Percentiles rank a stretch among this genome's conserved stretches.
phyloP scores from a whole-genome alignment of 148 eudicot species.

The Nyssa sinensis region DNA sequence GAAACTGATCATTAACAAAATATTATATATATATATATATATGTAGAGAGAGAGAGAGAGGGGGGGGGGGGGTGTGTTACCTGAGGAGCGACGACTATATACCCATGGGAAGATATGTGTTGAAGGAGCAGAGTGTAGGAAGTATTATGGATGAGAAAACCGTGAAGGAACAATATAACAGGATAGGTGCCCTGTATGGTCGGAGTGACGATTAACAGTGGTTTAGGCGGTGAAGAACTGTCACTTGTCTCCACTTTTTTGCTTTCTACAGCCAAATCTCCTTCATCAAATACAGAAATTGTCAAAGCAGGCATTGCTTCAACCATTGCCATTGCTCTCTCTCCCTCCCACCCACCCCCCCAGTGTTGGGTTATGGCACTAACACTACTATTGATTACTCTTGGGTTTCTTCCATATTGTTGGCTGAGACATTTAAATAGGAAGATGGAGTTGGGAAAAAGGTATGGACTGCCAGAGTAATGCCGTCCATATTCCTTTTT shows the following conservation, averaged over 20 bases:
- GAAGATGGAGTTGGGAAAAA: no score
- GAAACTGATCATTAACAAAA: no score
- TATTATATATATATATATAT: no score
- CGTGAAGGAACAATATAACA: conserved; percentile 26
- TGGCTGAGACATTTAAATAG: no score
- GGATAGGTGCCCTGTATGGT: conserved; percentile 20
- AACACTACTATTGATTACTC: no score
- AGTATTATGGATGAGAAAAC: conserved; percentile 12
- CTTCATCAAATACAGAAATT: conserved; percentile 6
- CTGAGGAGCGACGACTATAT: conserved; percentile 33
- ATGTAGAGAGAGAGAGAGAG: neutral
- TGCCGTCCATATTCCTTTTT: no score
- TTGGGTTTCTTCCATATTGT: no score
- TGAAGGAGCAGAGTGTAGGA: conserved; percentile 18
- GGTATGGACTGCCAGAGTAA: no score
- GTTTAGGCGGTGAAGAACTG: conserved; percentile 17
- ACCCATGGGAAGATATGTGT: conserved; percentile 34
- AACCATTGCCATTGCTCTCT: no score
- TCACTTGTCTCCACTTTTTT: neutral
- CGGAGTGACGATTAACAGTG: conserved; percentile 21
- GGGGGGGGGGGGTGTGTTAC: neutral
- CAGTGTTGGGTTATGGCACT: no score
- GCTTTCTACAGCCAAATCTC: neutral
- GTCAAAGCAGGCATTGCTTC: no score
- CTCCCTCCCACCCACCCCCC: no score